Evolutionary conservation across 2,329 filamentous ascomycete genomes (phyloP), one percentile per base, ranked within the genome.

Genomic region (Arachnomyces sp.): DNA sequence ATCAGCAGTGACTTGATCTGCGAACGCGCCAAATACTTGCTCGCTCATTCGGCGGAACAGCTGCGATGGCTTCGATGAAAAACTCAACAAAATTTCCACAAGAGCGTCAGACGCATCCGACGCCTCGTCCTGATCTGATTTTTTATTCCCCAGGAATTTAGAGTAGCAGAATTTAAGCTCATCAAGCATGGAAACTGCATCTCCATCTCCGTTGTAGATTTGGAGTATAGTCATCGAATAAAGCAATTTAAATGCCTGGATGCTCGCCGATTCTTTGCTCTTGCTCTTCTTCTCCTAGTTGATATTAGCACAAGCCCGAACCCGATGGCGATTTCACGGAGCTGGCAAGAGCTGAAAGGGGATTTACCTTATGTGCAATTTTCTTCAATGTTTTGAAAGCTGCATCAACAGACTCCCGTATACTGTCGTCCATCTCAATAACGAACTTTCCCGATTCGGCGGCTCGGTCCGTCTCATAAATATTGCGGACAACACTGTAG

Each of bases 11-110:
- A 96, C 75, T 40, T 86, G 77, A 11, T 77, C 67, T 3, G 86
- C 83, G 58, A 95, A 95, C 1, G 82, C 80, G 16, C 82, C 77
- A 57, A 96, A 96, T 0, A 94, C 88, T 54, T 92, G 84, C 56
- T 90, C 82, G 4, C 87, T 86, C 39, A 93, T 82, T 52, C 89
- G 86, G 21, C 87, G 79, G 68, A 94, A 85, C 38, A 96, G 70
- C 7, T 82, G 78, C 1, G 89, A 95, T 3, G 83, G 85, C 46
- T 87, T 86, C 0, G 88, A 86, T 2, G 93, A 77, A 66, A 96
- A 87, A 38, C 86, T 86, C n/a, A 96, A 71, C 6, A 98, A 65
- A 38, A 96, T 84, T 55, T 96, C 92, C 2, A 95, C 80, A 7
- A 95, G 65, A 17, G 86, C 74, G 53, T 86, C 80, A 0, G 86